Evolutionary conservation across 768 basidiomycete genomes (phyloP), one percentile per base, ranked within the genome.

Genomic region (Exidia glandulosa): DNA sequence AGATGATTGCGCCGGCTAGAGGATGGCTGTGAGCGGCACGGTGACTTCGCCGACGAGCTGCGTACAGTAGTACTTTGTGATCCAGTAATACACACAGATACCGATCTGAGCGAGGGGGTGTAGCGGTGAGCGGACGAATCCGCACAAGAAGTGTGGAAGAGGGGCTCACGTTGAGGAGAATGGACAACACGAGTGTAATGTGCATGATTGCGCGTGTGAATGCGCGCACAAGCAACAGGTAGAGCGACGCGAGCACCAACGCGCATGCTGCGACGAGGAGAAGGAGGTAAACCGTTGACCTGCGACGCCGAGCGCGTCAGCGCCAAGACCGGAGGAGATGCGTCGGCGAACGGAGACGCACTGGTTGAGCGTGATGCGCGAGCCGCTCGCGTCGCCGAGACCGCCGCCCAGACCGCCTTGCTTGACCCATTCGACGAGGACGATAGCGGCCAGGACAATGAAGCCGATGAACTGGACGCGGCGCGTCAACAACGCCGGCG

Each of bases 1-100:
- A 90, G 61, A 92, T 84, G 65, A 92, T 87, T 2, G 90, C 90
- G 9, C 86, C 89, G 55, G 87, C 86, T 88, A n/a, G n/a, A n/a
- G 67, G 63, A 50, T 47, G 32, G 61, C 55, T n/a, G 50, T n/a
- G 45, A 3, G 19, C 41, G 41, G 47, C 29, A 57, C 55, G 58
- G 59, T 63, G 66, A 67, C 61, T 69, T 65, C 59, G 69, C 67
- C 67, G 59, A 16, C 32, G 10, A 4, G 56, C 19, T 36, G 73
- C 83, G 58, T 65, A 87, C 85, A 86, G 65, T 81, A 87, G 65
- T 85, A 87, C 66, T 76, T 79, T 12, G 80, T 83, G 60, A 84
- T 79, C 81, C 84, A 89, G 67, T 86, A 86, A 72, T 89, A 92
- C 58, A 83, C 73, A 66, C 84, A 86, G 30, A 89, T 82, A 32